phyloP scores from a whole-genome alignment of 2,329 filamentous ascomycete species.

The Pseudogymnoascus pannorum region DNA sequence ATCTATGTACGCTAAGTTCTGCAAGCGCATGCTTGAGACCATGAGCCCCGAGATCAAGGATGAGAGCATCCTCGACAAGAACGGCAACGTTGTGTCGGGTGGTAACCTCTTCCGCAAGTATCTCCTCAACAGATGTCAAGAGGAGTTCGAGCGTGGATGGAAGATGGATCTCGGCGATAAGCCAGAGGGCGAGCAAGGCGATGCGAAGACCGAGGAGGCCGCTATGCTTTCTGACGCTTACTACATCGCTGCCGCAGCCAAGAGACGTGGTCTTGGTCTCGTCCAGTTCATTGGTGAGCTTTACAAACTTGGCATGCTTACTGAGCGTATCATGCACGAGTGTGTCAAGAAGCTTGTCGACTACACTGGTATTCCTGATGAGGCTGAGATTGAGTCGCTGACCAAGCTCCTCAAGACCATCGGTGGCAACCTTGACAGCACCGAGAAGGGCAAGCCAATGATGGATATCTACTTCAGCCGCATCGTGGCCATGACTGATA shows the following conservation, averaged over 20 bases:
- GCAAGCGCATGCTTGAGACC: constrained; percentile 89
- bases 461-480: constrained; percentile 93
- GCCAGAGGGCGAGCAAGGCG: constrained; percentile 56
- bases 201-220: constrained; percentile 59
- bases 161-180: constrained; percentile 75
- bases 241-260: constrained; percentile 86
- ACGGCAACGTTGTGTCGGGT: constrained; percentile 78
- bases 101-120: constrained; percentile 98
- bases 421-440: constrained; percentile 74
- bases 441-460: constrained; percentile 75
- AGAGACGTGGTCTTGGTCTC: constrained; percentile 92
- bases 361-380: constrained; percentile 86
- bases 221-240: constrained; percentile 92
- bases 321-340: constrained; percentile 98
- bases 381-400: constrained; percentile 93
- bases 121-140: constrained; percentile 94
- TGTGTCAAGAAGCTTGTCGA: constrained; percentile 96
- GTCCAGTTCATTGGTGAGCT: constrained; percentile 99
- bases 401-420: constrained; percentile 89
- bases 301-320: constrained; percentile 98
- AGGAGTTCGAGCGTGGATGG: constrained; percentile 98
- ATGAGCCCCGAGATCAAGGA: constrained; percentile 95
- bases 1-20: constrained; percentile 98
- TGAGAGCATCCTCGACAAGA: constrained; percentile 88
- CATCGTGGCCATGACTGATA: constrained; percentile 74